Percentiles rank a stretch among this genome's conserved stretches.
phyloP scores from a whole-genome alignment of 495 filamentous ascomycete genomes.

The Ascobolus immersus region DNA sequence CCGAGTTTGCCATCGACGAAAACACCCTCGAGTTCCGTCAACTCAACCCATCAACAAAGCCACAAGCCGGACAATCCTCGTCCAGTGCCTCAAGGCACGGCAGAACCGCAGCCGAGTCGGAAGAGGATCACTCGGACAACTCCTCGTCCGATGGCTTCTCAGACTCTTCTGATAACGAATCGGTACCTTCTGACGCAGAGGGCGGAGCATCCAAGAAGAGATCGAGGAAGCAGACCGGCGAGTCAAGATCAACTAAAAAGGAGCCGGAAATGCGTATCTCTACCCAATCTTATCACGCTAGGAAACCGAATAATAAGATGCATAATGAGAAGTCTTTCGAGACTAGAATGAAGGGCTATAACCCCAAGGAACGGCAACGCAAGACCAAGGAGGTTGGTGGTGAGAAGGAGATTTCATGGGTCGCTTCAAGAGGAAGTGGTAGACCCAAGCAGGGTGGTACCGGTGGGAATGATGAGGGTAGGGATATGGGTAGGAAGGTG shows the following conservation, averaged over 20 bases:
- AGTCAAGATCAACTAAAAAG: conserved; percentile 2
- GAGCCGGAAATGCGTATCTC: conserved; percentile 40
- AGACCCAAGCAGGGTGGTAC: conserved; percentile 21
- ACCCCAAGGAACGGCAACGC: conserved; percentile 18
- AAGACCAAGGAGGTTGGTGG: conserved; percentile 38
- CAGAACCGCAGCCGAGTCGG: conserved; percentile 43
- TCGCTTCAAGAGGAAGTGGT: conserved; percentile 41
- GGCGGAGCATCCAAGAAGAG: conserved; percentile 10
- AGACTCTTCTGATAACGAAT: not conserved
- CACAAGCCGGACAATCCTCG: conserved; percentile 10
- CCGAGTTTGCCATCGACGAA: conserved; percentile 82
- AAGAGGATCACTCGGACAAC: conserved; percentile 26
- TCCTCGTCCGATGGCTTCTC: conserved; percentile 19
- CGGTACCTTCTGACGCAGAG: conserved; percentile 5
- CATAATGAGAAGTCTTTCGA: conserved; percentile 42
- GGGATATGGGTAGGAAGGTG: conserved; percentile 7
- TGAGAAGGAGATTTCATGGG: conserved; percentile 55
- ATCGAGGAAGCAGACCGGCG: conserved; percentile 1
- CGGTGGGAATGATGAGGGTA: conserved; percentile 8
- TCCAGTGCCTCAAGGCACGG: conserved; percentile 21
- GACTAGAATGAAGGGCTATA: conserved; percentile 23
- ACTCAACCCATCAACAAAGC: conserved; percentile 56
- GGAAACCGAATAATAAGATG: conserved; percentile 16
- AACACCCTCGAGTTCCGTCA: conserved; percentile 60
- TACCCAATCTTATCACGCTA: conserved; percentile 17